Conservation (phyloP, 163 green algal species). For the Chlamydomonas reinhardtii region DNA sequence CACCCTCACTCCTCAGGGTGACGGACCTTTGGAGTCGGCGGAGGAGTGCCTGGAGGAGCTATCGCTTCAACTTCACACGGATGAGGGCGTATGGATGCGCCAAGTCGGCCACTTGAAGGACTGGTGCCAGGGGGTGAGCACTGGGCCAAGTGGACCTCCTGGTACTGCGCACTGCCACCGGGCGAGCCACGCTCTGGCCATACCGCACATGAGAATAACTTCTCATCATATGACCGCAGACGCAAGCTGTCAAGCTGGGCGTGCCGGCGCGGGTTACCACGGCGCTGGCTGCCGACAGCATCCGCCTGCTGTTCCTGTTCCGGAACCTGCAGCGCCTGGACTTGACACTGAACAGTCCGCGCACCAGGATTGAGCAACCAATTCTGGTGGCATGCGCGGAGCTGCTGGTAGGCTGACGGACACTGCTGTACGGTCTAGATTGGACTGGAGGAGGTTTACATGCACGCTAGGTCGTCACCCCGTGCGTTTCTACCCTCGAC, state of each 20-base stretch:
- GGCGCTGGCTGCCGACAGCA: not conserved
- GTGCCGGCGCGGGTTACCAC: not conserved
- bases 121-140: not conserved
- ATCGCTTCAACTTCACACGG: constrained; percentile 30
- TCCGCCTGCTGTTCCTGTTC: constrained; percentile 36
- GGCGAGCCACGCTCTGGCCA: too few species aligned
- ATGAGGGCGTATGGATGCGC: constrained; percentile 39
- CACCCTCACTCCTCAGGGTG: too few species aligned
- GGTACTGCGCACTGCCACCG: not conserved
- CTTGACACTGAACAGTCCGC: not conserved
- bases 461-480: too few species aligned
- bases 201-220: too few species aligned
- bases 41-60: not conserved
- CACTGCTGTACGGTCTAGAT: not conserved
- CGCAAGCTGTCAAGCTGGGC: not conserved
- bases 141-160: too few species aligned
- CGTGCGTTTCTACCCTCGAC: too few species aligned
- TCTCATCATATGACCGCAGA: not conserved
- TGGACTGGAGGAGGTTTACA: not conserved
- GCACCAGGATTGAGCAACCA: constrained; percentile 8
- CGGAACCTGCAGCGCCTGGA: constrained; percentile 22
- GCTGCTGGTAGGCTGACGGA: constrained; percentile 3
- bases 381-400: constrained; percentile 28
- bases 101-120: constrained; percentile 41
- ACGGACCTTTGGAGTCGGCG: too few species aligned